Evolutionary conservation across 768 basidiomycete genomes (phyloP).

Genomic region (Rhodotorula sphaerocarpa): DNA sequence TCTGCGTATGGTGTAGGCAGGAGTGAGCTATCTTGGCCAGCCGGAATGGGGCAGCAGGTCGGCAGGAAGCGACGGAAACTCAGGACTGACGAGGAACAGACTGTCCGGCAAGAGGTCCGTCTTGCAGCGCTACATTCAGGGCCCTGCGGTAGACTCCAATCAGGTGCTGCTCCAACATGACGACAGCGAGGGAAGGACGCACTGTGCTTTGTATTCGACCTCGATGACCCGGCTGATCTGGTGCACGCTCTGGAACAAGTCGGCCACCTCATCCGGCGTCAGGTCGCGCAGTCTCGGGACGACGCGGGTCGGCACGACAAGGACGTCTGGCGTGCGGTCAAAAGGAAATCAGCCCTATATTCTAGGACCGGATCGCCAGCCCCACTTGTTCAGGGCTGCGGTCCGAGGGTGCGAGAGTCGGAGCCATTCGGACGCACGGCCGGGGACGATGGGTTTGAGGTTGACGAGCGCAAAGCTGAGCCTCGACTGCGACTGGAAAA

Average conservation of each 20-base stretch:
- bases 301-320: slow-evolving; percentile 52
- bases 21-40: slow-evolving; percentile 60
- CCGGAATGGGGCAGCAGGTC: not conserved
- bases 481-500: slow-evolving; percentile 12
- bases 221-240: slow-evolving; percentile 72
- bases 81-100: slow-evolving; percentile 12
- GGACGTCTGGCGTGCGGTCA: slow-evolving; percentile 47
- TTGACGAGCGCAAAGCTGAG: slow-evolving; percentile 66
- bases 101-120: slow-evolving; percentile 33
- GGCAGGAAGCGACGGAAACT: slow-evolving; percentile 6
- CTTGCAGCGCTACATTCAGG: slow-evolving; percentile 27
- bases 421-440: slow-evolving; percentile 57
- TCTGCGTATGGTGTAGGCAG: slow-evolving; percentile 59
- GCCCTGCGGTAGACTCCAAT: not conserved
- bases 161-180: no score
- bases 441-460: slow-evolving; percentile 85
- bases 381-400: not conserved
- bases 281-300: slow-evolving; percentile 52
- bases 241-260: slow-evolving; percentile 71
- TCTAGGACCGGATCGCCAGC: not conserved
- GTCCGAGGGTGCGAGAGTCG: no score
- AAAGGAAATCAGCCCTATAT: not conserved
- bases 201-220: slow-evolving; percentile 69
- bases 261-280: slow-evolving; percentile 56
- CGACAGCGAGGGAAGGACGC: not conserved